Percentiles rank a stretch among this genome's conserved stretches.
Conservation (phyloP, 345 rosid genomes). For the Camelina neglecta region DNA sequence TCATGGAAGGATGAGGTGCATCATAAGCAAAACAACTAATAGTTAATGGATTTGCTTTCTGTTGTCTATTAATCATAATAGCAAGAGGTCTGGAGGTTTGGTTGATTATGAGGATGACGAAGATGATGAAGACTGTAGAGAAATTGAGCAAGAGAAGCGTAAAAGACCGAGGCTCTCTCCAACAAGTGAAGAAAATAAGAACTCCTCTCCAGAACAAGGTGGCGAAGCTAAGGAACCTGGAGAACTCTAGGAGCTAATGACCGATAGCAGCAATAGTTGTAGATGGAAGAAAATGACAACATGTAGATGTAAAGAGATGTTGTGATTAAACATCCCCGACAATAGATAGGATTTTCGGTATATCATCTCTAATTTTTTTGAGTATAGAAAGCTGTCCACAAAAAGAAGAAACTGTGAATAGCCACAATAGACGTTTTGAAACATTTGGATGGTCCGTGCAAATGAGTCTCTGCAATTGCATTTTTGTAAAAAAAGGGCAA, state of each 20-base stretch:
- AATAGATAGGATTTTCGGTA: not conserved
- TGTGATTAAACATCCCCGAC: not conserved
- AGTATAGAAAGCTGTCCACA: not conserved
- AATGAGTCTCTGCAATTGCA: conserved; percentile 1
- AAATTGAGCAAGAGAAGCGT: conserved; percentile 52
- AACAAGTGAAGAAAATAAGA: conserved; percentile 50
- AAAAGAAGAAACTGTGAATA: not conserved
- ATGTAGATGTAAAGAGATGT: not conserved
- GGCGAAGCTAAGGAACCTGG: conserved; percentile 45
- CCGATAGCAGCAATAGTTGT: conserved; percentile 31
- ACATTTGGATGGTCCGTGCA: not conserved
- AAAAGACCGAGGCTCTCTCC: conserved; percentile 68
- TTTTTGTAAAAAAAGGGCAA: not conserved
- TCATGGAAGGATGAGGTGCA: conserved; percentile 1
- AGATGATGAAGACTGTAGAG: conserved; percentile 51
- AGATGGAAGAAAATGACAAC: conserved; percentile 50
- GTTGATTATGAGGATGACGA: conserved; percentile 87
- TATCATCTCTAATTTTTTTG: not conserved
- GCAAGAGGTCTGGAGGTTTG: conserved; percentile 65
- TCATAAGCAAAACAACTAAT: conserved; percentile 9
- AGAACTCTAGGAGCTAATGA: conserved; percentile 32
- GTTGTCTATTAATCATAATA: conserved; percentile 24
- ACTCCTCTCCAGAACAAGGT: conserved; percentile 41
- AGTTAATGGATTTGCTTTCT: conserved; percentile 23
- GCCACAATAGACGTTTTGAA: conserved; percentile 1